Percentiles rank a stretch among this genome's conserved stretches.
phyloP scores from a whole-genome alignment of 2,329 filamentous ascomycete genomes.

The Phaeosphaeria sp. region DNA sequence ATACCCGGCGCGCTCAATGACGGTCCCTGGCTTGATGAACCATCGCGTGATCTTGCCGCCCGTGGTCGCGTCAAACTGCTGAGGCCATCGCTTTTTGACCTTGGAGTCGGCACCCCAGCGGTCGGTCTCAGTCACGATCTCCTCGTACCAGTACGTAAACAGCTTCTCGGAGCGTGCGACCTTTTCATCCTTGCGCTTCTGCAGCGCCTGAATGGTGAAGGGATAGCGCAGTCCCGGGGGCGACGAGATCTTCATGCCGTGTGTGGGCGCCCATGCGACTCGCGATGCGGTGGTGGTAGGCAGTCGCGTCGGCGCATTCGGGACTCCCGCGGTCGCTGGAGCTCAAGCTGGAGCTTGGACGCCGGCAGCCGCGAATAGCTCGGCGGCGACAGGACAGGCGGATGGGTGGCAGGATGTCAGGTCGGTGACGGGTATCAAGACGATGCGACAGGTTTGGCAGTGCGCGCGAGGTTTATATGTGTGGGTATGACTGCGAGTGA shows the following conservation, averaged over 20 bases:
- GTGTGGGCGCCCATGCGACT: conserved; percentile 41
- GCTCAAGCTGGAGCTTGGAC: conserved; percentile 12
- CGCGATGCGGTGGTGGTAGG: conserved; percentile 18
- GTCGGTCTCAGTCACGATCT: conserved; percentile 70
- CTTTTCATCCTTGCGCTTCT: conserved; percentile 70
- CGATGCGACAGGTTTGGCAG: neutral
- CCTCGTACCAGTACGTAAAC: conserved; percentile 87
- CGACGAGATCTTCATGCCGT: conserved; percentile 58
- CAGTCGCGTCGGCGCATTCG: conserved; percentile 45
- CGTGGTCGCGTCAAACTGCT: conserved; percentile 81
- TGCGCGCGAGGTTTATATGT: neutral
- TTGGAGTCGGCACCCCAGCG: conserved; percentile 76
- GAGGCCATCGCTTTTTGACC: conserved; percentile 73
- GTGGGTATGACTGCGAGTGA: conserved; percentile 18
- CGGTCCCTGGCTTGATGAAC: conserved; percentile 72
- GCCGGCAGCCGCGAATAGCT: conserved; percentile 13
- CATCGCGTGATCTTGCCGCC: conserved; percentile 82
- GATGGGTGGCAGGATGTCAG: neutral
- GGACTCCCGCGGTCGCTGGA: conserved; percentile 24
- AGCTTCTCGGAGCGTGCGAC: conserved; percentile 79
- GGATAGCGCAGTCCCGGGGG: conserved; percentile 78
- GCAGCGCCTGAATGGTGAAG: conserved; percentile 84
- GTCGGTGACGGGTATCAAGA: neutral
- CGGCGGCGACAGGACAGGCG: neutral
- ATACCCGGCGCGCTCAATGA: conserved; percentile 60